Evolutionary conservation across 768 basidiomycete genomes (phyloP), one percentile per base, ranked within the genome.

Genomic region (Gloeophyllum trabeum): DNA sequence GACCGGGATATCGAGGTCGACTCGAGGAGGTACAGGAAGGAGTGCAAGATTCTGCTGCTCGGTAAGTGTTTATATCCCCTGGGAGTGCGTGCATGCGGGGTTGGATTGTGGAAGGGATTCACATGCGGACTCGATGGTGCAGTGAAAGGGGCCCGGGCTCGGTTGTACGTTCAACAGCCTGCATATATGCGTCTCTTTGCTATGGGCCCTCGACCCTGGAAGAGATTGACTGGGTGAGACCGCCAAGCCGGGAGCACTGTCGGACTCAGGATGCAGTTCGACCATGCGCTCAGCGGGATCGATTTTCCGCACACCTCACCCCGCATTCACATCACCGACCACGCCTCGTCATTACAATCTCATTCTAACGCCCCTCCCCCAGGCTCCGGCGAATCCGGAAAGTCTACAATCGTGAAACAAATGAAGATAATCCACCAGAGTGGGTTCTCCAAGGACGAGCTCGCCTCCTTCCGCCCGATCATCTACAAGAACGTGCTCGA

Each of bases 351-450:
- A 14, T 36, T 16, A 18, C 38, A 24, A 19, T 36, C 23, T 21
- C 24, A 30, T 36, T 24, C 2, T 4, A 16, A 37, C 23, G 24
- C 26, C 10, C 12, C 14, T 24, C 28, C 23, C 13, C 16, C 51
- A 93, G 92, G 93, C 43, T 92, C 91, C 12, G 90, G 93, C 52
- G 91, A 94, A 65, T 88, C 85, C 1, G 94, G 93, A 4, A 97
- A 97, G 64, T 81, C 79, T 3, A 98, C 93, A 0, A 90, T 98
- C 49, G 91, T 96, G 25, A 97, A 98, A 58, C 93, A 98, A 61
- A 96, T 98, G 92, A 96, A 94, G 71, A 93, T 97, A 44, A 92
- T 97, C 39, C 87, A 98, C 59, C 87, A 94, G 59, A 79, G 81
- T 47, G 93, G 93, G 7, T 98, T 91, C 62, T 76, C 81, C 2